These are phyloP conservation scores for Saccharomycopsis sp. DNA, from an alignment of 805 yeast genomes.

Conservation along the genomic window DNA sequence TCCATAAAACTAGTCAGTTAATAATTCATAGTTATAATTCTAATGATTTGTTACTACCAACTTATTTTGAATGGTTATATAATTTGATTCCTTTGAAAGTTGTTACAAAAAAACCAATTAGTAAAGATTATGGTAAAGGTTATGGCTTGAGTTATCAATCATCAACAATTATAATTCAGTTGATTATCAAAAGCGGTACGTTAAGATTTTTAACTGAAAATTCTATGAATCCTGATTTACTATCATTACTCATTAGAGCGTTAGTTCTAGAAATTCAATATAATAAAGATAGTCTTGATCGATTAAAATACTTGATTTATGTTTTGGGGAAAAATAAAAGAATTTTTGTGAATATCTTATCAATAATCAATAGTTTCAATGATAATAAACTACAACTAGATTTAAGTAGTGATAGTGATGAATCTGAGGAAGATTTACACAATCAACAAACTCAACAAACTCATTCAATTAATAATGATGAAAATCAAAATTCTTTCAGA, in stretches of 20 bases:
- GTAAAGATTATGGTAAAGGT: constrained; percentile 19
- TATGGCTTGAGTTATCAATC: constrained; percentile 44
- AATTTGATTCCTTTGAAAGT: constrained; percentile 40
- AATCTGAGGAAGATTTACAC: background rate
- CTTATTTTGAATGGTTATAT: constrained; percentile 49
- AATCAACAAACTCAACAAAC: no score
- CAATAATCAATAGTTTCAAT: background rate
- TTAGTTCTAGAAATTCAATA: constrained; percentile 39
- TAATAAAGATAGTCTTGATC: constrained; percentile 31
- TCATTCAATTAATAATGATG: background rate
- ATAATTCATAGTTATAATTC: constrained; percentile 25
- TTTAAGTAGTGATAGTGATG: background rate
- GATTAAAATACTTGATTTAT: constrained; percentile 44
- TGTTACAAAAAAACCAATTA: constrained; percentile 1
- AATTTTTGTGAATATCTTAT: constrained; percentile 27
- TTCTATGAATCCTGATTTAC: constrained; percentile 38
- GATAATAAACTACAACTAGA: background rate
- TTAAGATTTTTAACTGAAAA: constrained; percentile 36
- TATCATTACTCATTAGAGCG: constrained; percentile 50
- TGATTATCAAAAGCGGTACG: constrained; percentile 29
- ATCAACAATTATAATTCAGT: constrained; percentile 24
- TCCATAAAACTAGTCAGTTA: constrained; percentile 40
- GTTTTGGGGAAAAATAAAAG: constrained; percentile 34
- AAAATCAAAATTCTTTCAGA: constrained; percentile 26
- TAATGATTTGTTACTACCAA: constrained; percentile 30